Evolutionary conservation across 148 eudicot genomes (phyloP).

Genomic region (Euryodendron excelsum): DNA sequence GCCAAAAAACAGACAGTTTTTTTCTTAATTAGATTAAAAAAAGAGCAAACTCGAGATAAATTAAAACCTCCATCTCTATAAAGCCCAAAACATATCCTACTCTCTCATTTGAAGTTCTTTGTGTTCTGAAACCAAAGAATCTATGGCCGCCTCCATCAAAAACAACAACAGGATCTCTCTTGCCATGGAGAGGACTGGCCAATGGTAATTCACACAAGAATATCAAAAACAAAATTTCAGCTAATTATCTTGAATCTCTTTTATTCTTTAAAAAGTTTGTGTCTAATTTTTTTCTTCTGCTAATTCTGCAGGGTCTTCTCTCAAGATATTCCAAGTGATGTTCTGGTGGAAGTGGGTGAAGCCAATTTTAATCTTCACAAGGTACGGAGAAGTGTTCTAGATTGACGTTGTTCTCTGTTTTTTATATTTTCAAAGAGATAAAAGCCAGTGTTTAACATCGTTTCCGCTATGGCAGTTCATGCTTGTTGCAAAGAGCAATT

Average conservation of each 20-base stretch:
- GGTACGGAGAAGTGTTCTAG: slow-evolving; percentile 46
- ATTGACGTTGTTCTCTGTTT: too few relatives aligned
- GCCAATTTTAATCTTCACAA: slow-evolving; percentile 77
- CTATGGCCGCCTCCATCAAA: slow-evolving; percentile 41
- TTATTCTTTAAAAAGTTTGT: neutral
- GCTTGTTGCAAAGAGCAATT: slow-evolving; percentile 94
- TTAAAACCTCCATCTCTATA: neutral
- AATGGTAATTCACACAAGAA: slow-evolving; percentile 50
- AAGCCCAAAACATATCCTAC: neutral
- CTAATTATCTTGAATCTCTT: neutral
- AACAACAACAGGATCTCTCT: slow-evolving; percentile 59
- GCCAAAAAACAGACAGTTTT: neutral
- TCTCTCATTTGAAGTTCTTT: neutral
- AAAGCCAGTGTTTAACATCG: neutral
- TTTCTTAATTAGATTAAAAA: neutral
- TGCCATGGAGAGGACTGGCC: slow-evolving; percentile 94
- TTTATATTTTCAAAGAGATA: neutral
- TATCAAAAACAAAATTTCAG: neutral
- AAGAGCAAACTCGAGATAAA: neutral
- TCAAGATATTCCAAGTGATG: slow-evolving; percentile 82
- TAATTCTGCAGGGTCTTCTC: slow-evolving; percentile 74
- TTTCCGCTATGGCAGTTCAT: slow-evolving; percentile 54
- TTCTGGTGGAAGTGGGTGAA: slow-evolving; percentile 61
- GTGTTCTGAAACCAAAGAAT: neutral
- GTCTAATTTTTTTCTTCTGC: neutral